Base-by-base conservation (phyloP, 1,284 basidiomycete genomes). In the Ganoderma meredithae region DNA sequence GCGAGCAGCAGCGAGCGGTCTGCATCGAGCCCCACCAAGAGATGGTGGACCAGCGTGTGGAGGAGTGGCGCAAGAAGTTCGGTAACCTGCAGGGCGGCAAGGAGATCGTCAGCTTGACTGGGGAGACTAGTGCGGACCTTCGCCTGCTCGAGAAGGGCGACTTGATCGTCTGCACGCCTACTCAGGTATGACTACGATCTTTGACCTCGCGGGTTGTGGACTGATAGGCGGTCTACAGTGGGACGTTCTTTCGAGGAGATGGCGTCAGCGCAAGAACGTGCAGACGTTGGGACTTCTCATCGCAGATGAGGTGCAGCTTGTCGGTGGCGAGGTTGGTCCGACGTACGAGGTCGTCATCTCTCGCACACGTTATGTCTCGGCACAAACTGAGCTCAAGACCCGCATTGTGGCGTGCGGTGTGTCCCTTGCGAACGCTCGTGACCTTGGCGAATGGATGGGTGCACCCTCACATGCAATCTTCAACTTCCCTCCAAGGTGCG, bases 361-460 rank as follows among this genome's bases (percentile, higher is more conserved):
- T 3, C 88, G 97, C 55, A 97, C 96, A 3, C 90, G 97, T 53
- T 99, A 97, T 75, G 95, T 99, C 12, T 94, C 96, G 40, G 95
- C 95, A n/a, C 96, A 99, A 79, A 97, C 95, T 0, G 94, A 95
- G 68, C 88, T 90, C 75, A 91, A 93, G 79, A 98, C 96, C 0
- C 90, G 97, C 59, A 94, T 99, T 67, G 93, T 99, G 49, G 97
- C 96, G 0, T 96, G 96, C 76, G 92, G 93, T 69, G 96, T 98
- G 1, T 98, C 97, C 1, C 86, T 99, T 15, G 95, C 96, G n/a
- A 99, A 99, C 76, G 97, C 96, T 1, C 88, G 94, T 33, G 98
- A 99, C 79, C 84, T 99, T 0, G 96, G 97, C 40, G 97, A 99
- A 77, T 99, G 98, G 98, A 95, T 99, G 80, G 97, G 97, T 40